Percentiles rank a stretch among this genome's conserved stretches.
Evolutionary conservation across 2,329 filamentous ascomycete genomes (phyloP).

Genomic region (Beauveria varroae): DNA sequence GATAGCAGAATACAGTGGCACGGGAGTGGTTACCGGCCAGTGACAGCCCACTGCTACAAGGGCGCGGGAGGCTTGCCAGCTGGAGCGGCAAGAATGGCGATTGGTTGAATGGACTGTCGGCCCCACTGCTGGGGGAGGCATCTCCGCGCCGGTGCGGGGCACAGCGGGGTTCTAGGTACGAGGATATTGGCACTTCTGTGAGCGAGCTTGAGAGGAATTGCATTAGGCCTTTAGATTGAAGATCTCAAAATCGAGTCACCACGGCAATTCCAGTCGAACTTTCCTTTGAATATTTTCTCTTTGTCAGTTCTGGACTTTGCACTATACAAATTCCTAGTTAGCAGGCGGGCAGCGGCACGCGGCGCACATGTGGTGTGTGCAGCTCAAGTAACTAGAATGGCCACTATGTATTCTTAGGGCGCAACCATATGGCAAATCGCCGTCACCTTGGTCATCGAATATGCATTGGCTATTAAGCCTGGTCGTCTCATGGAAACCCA

Average conservation of each 20-base stretch:
- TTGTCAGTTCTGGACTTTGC: neutral
- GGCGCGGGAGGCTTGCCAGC: neutral
- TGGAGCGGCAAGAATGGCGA: neutral
- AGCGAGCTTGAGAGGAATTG: no score
- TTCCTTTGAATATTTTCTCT: neutral
- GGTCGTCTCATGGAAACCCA: neutral
- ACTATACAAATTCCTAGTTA: neutral
- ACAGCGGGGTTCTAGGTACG: no score
- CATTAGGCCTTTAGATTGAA: no score
- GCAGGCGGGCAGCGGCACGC: no score
- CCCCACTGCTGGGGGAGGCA: neutral
- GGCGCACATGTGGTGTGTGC: no score
- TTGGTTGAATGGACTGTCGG: neutral
- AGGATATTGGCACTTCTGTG: no score
- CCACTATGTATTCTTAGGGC: neutral
- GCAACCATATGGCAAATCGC: neutral
- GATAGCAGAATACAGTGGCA: no score
- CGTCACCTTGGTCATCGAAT: no score
- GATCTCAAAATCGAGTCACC: neutral
- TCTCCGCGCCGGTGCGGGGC: neutral
- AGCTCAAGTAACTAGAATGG: neutral
- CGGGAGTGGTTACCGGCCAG: no score
- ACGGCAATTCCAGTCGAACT: neutral
- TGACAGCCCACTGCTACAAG: no score
- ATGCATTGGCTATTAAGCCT: no score